Percentiles rank a stretch among this genome's conserved stretches.
Evolutionary conservation across 2,329 filamentous ascomycete species (phyloP).

Genomic region (Colletotrichum tropicale): DNA sequence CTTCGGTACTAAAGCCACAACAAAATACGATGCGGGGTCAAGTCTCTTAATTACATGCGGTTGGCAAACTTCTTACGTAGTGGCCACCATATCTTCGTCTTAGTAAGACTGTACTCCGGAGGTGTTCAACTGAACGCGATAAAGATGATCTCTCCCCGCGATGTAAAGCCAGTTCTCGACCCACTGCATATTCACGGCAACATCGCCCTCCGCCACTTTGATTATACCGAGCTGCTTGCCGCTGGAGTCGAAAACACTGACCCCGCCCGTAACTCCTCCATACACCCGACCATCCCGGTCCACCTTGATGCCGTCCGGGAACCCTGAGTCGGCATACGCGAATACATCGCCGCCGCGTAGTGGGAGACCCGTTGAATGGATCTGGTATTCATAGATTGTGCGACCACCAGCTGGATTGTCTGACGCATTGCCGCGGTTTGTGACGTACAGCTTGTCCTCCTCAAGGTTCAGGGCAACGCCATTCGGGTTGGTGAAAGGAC

Average conservation of each 20-base stretch:
- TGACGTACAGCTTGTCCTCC: conserved; percentile 21
- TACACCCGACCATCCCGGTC: conserved; percentile 19
- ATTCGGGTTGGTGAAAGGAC: conserved; percentile 24
- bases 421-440: conserved; percentile 21
- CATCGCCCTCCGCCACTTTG: conserved; percentile 11
- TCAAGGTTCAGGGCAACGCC: conserved; percentile 18
- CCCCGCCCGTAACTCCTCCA: conserved; percentile 5
- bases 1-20: not conserved
- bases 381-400: conserved; percentile 20
- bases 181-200: conserved; percentile 22
- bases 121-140: conserved; percentile 7
- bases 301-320: conserved; percentile 22
- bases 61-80: not conserved
- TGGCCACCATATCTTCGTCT: not conserved
- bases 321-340: conserved; percentile 19
- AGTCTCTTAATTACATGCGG: not conserved
- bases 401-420: conserved; percentile 19
- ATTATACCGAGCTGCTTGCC: conserved; percentile 19
- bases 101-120: not conserved
- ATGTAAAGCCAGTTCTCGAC: conserved; percentile 18
- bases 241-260: not conserved
- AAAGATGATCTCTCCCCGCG: conserved; percentile 9
- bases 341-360: conserved; percentile 13
- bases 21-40: not conserved
- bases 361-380: not conserved